Base-by-base conservation (phyloP, 768 basidiomycete genomes). In the Pulveroboletus sp. region DNA sequence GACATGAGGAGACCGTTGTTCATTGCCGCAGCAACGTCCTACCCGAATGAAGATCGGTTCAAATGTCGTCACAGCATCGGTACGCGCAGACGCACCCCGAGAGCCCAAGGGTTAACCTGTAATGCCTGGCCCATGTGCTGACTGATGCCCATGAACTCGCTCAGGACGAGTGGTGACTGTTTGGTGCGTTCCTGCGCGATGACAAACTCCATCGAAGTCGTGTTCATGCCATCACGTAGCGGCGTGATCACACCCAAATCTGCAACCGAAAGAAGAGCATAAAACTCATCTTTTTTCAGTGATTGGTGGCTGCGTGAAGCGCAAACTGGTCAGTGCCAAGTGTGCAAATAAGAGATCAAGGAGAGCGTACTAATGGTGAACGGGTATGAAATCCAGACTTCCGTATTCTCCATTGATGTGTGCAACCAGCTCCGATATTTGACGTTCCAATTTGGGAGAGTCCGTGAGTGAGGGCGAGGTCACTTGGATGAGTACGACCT, bases 181-280 rank as follows among this genome's bases (percentile, higher is more conserved):
- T 86, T 85, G 45, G 90, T 87, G 59, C 76, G 77, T 58, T 88
- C 81, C 70, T 99, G 95, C 31, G 93, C 93, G 54, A 98, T 88
- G 27, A 95, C 88, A 68, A 94, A 97, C 69, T 98, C 95, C 93
- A 96, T 95, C 45, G 85, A 87, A 0, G 94, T 96, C 13, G 95
- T 97, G 76, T 99, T 99, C 96, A 98, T 98, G 6, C 95, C 96
- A 63, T 99, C 95, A 31, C 95, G 82, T 7, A 97, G 77, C 1
- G 93, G 92, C 0, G 95, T 97, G 68, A 97, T 95, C 37, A 98
- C 85, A 14, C 87, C 95, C 11, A 98, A 78, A 65, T 97, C 94
- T 6, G 95, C 94, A 4, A 91, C 94, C 48, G 83, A 85, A 33
- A 99, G 75, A 11, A 99, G 78, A 0, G 93, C 95, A 69, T 97